These are phyloP conservation scores for Desmodesmus armatus DNA, from an alignment of 139 green algal species.

Conservation along the genomic window DNA sequence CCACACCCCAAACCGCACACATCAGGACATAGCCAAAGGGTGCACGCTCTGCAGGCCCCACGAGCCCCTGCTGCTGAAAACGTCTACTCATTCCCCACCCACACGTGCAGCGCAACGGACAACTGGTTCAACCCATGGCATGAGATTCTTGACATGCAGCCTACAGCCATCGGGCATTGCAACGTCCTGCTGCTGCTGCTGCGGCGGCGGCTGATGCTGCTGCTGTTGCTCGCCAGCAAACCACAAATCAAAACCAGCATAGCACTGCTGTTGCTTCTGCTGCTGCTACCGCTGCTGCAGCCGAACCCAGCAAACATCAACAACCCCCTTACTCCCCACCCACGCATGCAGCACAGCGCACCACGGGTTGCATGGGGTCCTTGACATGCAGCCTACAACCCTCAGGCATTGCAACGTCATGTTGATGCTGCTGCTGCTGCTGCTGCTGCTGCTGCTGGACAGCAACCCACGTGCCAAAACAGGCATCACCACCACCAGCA, in stretches of 20 bases:
- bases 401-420: background rate
- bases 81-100: background rate
- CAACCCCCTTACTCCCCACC: background rate
- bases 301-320: too few relatives aligned
- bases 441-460: background rate
- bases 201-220: background rate
- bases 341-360: background rate
- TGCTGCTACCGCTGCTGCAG: background rate
- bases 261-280: background rate
- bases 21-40: too few relatives aligned
- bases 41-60: too few relatives aligned
- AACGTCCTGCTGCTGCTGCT: background rate
- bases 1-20: too few relatives aligned
- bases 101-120: background rate
- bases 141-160: background rate
- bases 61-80: too few relatives aligned
- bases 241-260: background rate
- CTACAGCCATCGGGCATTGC: background rate
- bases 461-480: background rate
- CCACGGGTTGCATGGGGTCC: background rate
- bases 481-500: background rate
- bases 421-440: constrained; percentile 3
- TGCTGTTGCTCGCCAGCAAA: background rate
- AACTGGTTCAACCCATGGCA: background rate
- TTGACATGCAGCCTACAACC: background rate